Evolutionary conservation across 371 early-diverging fungal species (phyloP).

Genomic region (Mortierella sp.): DNA sequence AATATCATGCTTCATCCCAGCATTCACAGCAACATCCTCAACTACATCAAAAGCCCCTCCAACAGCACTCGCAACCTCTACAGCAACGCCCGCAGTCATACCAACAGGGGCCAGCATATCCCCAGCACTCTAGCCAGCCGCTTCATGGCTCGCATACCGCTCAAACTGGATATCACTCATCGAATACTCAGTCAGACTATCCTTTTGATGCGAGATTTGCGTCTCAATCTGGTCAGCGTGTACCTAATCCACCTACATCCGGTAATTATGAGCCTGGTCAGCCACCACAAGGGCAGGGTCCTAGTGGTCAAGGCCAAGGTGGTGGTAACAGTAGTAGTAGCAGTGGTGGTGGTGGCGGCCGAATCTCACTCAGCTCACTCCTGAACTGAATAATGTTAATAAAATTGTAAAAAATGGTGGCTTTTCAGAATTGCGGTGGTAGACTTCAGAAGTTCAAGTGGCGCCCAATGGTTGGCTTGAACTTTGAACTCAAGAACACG

Average conservation of each 20-base stretch:
- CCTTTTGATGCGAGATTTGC: slow-evolving; percentile 21
- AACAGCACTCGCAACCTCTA: neutral
- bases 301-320: slow-evolving; percentile 8
- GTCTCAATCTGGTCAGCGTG: slow-evolving; percentile 9
- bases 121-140: slow-evolving; percentile 4
- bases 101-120: slow-evolving; percentile 3
- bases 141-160: slow-evolving; percentile 9
- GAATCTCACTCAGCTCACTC: slow-evolving; percentile 47
- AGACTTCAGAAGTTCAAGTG: neutral
- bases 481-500: neutral
- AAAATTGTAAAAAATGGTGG: neutral
- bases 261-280: slow-evolving; percentile 6
- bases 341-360: slow-evolving; percentile 9
- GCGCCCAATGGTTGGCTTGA: neutral
- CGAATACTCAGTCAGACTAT: slow-evolving; percentile 6
- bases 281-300: slow-evolving; percentile 17
- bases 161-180: slow-evolving; percentile 11
- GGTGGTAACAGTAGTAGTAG: slow-evolving; percentile 6
- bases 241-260: slow-evolving; percentile 1
- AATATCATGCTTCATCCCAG: slow-evolving; percentile 16
- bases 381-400: slow-evolving; percentile 22
- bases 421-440: neutral
- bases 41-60: neutral
- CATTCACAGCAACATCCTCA: slow-evolving; percentile 17
- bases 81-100: slow-evolving; percentile 1